Evolutionary conservation across 1,284 basidiomycete species (phyloP), one percentile per base, ranked within the genome.

Genomic region (Tilletia caries): DNA sequence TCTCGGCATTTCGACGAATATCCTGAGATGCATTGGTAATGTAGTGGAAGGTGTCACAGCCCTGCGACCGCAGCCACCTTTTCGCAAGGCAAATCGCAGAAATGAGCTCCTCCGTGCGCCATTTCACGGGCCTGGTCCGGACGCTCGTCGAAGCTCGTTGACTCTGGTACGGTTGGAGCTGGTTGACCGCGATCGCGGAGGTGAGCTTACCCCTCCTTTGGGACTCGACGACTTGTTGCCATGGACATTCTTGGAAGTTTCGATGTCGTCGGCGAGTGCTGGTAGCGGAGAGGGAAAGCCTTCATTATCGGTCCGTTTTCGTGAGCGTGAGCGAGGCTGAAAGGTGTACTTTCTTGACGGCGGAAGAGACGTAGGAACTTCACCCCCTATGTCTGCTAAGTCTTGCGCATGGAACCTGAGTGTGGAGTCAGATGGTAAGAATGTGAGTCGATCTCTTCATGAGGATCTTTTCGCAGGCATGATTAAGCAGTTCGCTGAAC

Each of bases 111-210:
- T 41, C 15, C 37, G 10, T 41, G 37, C 2, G 37, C 37, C 8
- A 6, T 41, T 41, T 15, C 15, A 41, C 15, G 15, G 15, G 37
- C 37, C 37, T 15, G 15, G 37, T 1, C 37, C 37, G 15, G 37
- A 41, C 37, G 1, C 37, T 41, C 37, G 37, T 1, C 37, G 37
- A 10, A 15, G 10, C 15, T 41, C 58, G 32, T 62, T 33, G 27
- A 62, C 33, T 5, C 58, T 25, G 10, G 58, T 62, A 12, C 58
- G 58, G 20, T 62, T 62, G 29, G 58, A 62, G 58, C 58, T 62
- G 18, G 58, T 33, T 2, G 58, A 62, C 29, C 58, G 8, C 15
- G 58, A 62, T 3, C 58, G 27, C 29, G 58, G 34, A 12, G 58
- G 32, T 50, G 23, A 50, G 37, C 10, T 2, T 41, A 2, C 8